Evolutionary conservation across 495 filamentous ascomycete genomes (phyloP).

Genomic region (Neurospora sp.): DNA sequence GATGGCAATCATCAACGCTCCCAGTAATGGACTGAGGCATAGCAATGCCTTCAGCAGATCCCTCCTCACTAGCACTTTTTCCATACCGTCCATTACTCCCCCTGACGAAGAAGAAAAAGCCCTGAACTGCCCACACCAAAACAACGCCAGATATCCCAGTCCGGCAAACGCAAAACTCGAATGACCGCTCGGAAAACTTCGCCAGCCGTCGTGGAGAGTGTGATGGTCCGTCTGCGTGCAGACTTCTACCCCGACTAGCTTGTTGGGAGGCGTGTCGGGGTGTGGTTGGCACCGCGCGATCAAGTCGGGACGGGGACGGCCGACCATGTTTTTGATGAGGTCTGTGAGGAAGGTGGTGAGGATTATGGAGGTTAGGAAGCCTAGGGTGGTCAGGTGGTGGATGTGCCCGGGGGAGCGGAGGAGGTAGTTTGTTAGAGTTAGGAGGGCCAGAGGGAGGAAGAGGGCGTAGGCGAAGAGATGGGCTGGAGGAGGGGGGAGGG

Average conservation of each 20-base stretch:
- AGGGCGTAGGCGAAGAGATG: conserved; percentile 71
- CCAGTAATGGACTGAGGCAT: conserved; percentile 59
- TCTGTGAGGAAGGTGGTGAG: conserved; percentile 81
- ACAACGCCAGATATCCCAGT: conserved; percentile 72
- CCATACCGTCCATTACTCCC: conserved; percentile 1
- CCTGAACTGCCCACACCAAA: conserved; percentile 67
- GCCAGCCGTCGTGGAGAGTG: conserved; percentile 82
- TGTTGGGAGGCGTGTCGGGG: conserved; percentile 50
- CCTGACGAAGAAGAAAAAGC: conserved; percentile 53
- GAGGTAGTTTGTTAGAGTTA: conserved; percentile 55
- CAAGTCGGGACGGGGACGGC: conserved; percentile 82
- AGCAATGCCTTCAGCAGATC: conserved; percentile 61
- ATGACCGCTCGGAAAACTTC: conserved; percentile 86
- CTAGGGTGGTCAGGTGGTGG: conserved; percentile 74
- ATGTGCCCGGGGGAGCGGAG: conserved; percentile 60
- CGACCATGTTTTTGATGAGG: conserved; percentile 82
- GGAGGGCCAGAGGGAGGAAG: conserved; percentile 52
- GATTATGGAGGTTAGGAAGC: conserved; percentile 64
- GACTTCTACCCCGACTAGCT: conserved; percentile 61
- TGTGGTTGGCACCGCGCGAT: conserved; percentile 76
- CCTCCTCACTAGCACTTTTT: conserved; percentile 20
- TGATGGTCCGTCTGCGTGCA: conserved; percentile 75
- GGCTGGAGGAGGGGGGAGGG: conserved; percentile 12
- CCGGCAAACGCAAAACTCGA: conserved; percentile 78
- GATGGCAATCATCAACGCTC: conserved; percentile 78